Evolutionary conservation across 2,329 filamentous ascomycete genomes (phyloP), one percentile per base, ranked within the genome.

Genomic region (Drechslerella coelobrocha): DNA sequence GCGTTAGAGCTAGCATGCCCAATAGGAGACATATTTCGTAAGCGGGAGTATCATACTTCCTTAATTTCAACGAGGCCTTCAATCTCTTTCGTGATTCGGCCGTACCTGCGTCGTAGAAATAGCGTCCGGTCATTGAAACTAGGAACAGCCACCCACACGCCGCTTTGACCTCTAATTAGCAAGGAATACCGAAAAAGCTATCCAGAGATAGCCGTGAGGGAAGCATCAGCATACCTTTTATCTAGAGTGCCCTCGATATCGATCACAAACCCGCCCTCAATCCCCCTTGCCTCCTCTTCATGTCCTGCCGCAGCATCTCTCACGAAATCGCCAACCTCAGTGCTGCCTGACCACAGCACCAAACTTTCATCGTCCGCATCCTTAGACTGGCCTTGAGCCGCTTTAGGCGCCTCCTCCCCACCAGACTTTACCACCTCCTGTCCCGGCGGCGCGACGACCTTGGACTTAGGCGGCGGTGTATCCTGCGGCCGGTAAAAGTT

Each of bases 281-380:
- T 4, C 0, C 68, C 68, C 43, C 31, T 47, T 23, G 27, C 61
- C 23, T 72, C 68, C 26, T 72, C 68, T 77, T 96, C 91, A 60
- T 90, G 86, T 0, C 90, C 90, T 2, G 90, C 83, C 0, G 92
- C 90, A 0, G 92, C 92, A 77, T 97, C 92, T 7, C 91, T 87
- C 73, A 97, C 94, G 77, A 97, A 97, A 79, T 96, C 92, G 8
- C 92, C 92, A 29, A 97, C 89, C 78, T 97, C 92, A 0, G 92
- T 96, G 27, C 88, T 90, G 43, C 87, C 86, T 47, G 89, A 92
- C 92, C 92, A 97, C 27, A 91, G 87, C 1, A 96, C 90, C 81
- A 93, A 94, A 62, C 83, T 81, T 24, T 84, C 80, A 37, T 84
- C 80, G 3, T 79, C 77, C 45, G 75, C 37, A 73, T 76, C 9